A percentile compares a stretch with the other conserved stretches of the same genome.
Evolutionary conservation across 495 filamentous ascomycete genomes (phyloP).

Genomic region (Penicillium goetzii): DNA sequence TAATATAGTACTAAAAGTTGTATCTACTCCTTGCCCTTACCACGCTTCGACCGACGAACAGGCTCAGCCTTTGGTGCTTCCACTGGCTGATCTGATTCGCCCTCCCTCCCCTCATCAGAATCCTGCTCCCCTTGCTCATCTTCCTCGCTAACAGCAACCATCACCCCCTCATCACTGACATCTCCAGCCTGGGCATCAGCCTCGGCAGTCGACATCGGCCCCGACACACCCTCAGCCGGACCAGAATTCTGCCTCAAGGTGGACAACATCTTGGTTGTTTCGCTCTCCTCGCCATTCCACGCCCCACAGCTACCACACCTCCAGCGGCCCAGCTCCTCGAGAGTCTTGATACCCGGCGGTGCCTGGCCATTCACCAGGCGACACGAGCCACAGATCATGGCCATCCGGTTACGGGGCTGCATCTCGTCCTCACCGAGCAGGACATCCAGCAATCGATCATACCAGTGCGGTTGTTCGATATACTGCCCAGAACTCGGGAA

Average conservation of each 20-base stretch:
- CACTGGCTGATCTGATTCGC: conserved; percentile 1
- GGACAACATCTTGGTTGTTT: conserved; percentile 63
- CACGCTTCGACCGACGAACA: conserved; percentile 33
- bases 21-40: conserved; percentile 23
- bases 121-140: conserved; percentile 23
- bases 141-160: conserved; percentile 36
- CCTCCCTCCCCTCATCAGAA: conserved; percentile 14
- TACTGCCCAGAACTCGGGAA: conserved; percentile 53
- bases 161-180: conserved; percentile 33
- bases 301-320: conserved; percentile 81
- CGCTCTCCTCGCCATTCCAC: conserved; percentile 82
- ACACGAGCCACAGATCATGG: conserved; percentile 81
- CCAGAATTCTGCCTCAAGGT: conserved; percentile 35
- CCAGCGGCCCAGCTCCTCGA: conserved; percentile 87
- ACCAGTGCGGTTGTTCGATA: conserved; percentile 71
- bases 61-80: conserved; percentile 22
- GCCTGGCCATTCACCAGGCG: conserved; percentile 95
- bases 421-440: conserved; percentile 95
- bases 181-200: conserved; percentile 27
- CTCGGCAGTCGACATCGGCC: conserved; percentile 28
- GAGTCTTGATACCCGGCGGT: conserved; percentile 77
- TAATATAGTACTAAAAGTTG: neutral
- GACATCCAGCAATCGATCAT: conserved; percentile 89
- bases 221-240: conserved; percentile 26
- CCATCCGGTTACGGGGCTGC: conserved; percentile 85